Base-by-base conservation (phyloP, 495 filamentous ascomycete species). In the Penicillium steckii region DNA sequence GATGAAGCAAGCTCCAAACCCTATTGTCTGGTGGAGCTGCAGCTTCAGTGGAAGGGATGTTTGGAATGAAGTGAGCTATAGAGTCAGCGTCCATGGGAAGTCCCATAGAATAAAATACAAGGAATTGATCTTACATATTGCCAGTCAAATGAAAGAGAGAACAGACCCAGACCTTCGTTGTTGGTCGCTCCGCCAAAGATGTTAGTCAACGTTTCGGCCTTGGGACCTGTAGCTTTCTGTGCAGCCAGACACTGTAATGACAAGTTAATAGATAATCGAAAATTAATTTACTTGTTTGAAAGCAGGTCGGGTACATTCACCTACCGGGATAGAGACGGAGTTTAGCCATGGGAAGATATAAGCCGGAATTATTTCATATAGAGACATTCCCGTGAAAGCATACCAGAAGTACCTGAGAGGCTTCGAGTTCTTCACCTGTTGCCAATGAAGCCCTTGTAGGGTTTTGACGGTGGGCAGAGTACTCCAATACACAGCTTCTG, bases 301-400 rank as follows among this genome's bases (percentile, higher is more conserved):
- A n/a, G n/a, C n/a, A n/a, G n/a, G n/a, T n/a, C n/a, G n/a, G n/a
- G n/a, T n/a, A n/a, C n/a, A n/a, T n/a, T n/a, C 25, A 60, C 58
- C 1, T 52, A 67, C 64, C 49, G 80, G 77, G 26, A 85, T 75
- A 1, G 75, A 80, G 24, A 85, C 57, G 7, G 78, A 77, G 27
- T 73, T 77, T 4, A 85, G 69, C 66, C 76, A 72, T 0, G 79
- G 69, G 24, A 79, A 71, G 15, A 84, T 79, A 50, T 78, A 84
- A 15, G 77, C 74, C 1, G 81, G 82, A 33, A 85, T 67, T n/a
- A 79, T 71, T 54, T 83, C 79, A 59, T 73, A 85, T 3, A 75
- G 27, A 38, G 51, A 41, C 60, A 66, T 66, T 44, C 67, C 64
- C 5, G 47, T 40, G 22, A 70, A 60, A 9, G 69, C 65, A 54